Evolutionary conservation across 768 basidiomycete species (phyloP).

Genomic region (Gloeophyllum trabeum): DNA sequence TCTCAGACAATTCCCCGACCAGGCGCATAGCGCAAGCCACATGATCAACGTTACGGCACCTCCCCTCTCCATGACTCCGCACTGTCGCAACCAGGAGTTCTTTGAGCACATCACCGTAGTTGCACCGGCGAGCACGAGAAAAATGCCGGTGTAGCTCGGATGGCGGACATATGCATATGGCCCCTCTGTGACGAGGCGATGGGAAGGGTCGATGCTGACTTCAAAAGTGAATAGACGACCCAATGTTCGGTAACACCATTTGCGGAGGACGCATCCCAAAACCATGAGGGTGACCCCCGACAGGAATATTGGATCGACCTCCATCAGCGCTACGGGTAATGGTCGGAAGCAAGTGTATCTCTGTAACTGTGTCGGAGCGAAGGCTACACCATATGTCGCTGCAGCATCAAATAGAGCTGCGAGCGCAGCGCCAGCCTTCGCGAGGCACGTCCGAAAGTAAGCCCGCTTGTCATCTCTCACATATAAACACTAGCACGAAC

Average conservation of each 20-base stretch:
- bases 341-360: too few species aligned
- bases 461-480: too few species aligned
- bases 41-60: neutral
- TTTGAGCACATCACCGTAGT: conserved; percentile 11
- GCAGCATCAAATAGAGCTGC: too few species aligned
- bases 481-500: too few species aligned
- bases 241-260: conserved; percentile 24
- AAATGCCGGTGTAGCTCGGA: conserved; percentile 24
- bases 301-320: too few species aligned
- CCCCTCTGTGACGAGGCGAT: conserved; percentile 25
- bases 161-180: conserved; percentile 31
- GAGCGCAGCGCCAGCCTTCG: too few species aligned
- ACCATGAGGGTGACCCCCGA: too few species aligned
- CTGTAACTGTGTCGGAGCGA: too few species aligned
- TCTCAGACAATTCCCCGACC: conserved; percentile 17
- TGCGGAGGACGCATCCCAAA: conserved; percentile 21
- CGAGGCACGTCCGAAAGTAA: too few species aligned
- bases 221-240: conserved; percentile 29
- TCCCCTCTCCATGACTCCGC: conserved; percentile 6
- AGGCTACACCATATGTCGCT: too few species aligned
- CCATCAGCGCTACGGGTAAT: too few species aligned
- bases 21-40: conserved; percentile 13
- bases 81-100: conserved; percentile 13
- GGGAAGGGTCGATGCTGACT: conserved; percentile 21
- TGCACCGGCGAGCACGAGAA: conserved; percentile 16